Base-by-base conservation (phyloP, 176 grass and related monocot species). In the Calamus simplicifolius region DNA sequence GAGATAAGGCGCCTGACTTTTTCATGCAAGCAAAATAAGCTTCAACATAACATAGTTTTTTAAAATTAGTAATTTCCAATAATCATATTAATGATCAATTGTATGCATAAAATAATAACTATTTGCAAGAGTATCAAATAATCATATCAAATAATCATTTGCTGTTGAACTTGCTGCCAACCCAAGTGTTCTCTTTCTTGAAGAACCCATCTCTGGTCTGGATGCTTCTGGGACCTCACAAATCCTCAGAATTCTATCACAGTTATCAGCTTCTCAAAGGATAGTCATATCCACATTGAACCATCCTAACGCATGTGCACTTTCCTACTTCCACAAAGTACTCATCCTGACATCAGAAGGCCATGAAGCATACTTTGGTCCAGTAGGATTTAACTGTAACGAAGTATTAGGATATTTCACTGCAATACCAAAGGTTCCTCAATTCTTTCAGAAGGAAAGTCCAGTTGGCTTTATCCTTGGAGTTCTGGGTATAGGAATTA, bases 331-430 rank as follows among this genome's bases (percentile, higher is more conserved):
- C 51, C 71, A 73, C 43, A 58, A 73, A 56, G 60, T 21, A 3
- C 61, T 73, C 59, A 64, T 73, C 59, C 60, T 73, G 49, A 74
- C 61, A 49, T 52, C 54, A 57, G 61, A 65, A 56, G 61, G 71
- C 0, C 23, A 19, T 50, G 60, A 74, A 49, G 51, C 71, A 4
- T 74, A 50, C 52, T 74, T 74, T 3, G 61, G 71, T 25, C 71
- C 71, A 28, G 71, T 57, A 74, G 71, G 71, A 64, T 23, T 64
- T 30, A 74, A 57, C 54, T 74, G 60, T 61, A 16, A 57, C 17
- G 71, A 74, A 64, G 62, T 74, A 65, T 35, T 74, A 15, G 61
- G 71, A 28, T 73, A 73, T 60, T 73, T 73, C n/a, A 73, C 60
- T 1, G 21, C 23, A 1, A 74, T 64, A 15, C 28, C 60, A 50